Evolutionary conservation across 345 rosid species (phyloP).

Genomic region (Balakata baccata): DNA sequence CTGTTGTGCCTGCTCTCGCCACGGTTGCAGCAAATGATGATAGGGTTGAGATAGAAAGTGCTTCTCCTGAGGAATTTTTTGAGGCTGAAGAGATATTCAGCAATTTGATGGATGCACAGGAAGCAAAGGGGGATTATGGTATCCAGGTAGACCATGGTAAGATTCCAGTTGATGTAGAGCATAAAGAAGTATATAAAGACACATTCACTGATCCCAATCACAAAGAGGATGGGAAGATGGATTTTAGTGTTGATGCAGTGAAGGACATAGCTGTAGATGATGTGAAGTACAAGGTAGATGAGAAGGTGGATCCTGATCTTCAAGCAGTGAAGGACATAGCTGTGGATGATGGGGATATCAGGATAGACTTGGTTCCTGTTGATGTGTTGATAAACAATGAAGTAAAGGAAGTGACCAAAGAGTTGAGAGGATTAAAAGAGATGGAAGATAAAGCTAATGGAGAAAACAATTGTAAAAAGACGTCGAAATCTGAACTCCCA

Average conservation of each 20-base stretch:
- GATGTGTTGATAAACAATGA: slow-evolving; percentile 35
- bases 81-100: slow-evolving; percentile 97
- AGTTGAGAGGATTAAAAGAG: slow-evolving; percentile 39
- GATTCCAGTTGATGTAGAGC: slow-evolving; percentile 38
- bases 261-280: slow-evolving; percentile 94
- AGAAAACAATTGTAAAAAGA: slow-evolving; percentile 31
- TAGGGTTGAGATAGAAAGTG: slow-evolving; percentile 52
- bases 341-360: slow-evolving; percentile 65
- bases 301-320: slow-evolving; percentile 46
- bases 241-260: slow-evolving; percentile 54
- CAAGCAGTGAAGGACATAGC: slow-evolving; percentile 77
- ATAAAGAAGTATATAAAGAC: slow-evolving; percentile 63
- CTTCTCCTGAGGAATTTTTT: slow-evolving; percentile 92
- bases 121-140: slow-evolving; percentile 48
- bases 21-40: slow-evolving; percentile 52
- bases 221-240: slow-evolving; percentile 44
- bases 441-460: slow-evolving; percentile 38
- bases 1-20: slow-evolving; percentile 55
- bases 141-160: slow-evolving; percentile 33
- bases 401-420: slow-evolving; percentile 38
- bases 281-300: slow-evolving; percentile 64
- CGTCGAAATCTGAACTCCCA: slow-evolving; percentile 38
- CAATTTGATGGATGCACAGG: slow-evolving; percentile 59
- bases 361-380: slow-evolving; percentile 30
- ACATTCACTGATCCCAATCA: slow-evolving; percentile 64